Evolutionary conservation across 345 rosid species (phyloP), one percentile per base, ranked within the genome.

Genomic region (Populus deltoides): DNA sequence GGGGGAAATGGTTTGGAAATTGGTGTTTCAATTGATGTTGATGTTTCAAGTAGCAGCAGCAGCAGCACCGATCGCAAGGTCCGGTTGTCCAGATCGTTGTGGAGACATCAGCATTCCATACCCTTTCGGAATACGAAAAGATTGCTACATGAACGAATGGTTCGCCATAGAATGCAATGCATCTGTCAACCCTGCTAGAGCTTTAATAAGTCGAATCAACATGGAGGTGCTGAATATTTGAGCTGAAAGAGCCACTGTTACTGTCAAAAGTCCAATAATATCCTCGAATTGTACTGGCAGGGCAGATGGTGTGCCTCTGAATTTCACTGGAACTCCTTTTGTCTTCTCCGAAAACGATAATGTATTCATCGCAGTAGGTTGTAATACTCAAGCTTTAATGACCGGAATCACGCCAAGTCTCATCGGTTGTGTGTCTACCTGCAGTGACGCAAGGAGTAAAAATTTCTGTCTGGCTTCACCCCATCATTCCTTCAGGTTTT

Each of bases 51-150:
- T 18, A 61, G 75, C 62, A 9, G 20, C 3, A 35, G 13, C n/a
- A 51, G 43, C 36, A 16, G 1, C 68, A 49, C 66, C 76, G 1
- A 61, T 62, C 1, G 57, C 67, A 0, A 39, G 27, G 18, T 2
- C 27, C 12, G 11, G 12, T 8, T 76, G 77, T 33, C 12, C 1
- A 9, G 70, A 80, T 25, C 47, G 2, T 8, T 72, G 83, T 29
- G 80, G 83, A 27, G 18, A 66, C 43, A 63, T 81, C 38, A 55
- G 7, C 10, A 76, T 81, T 53, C 77, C 76, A 6, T 71, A 29
- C 41, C 80, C 83, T 0, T 81, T 81, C 43, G 83, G 77, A 25
- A 66, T 76, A 1, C 22, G 71, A 51, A 51, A 16, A 1, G 55
- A 29, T 8, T 76, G 83, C 24, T 76, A 55, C 45, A 8, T 13